Evolutionary conservation across 345 rosid species (phyloP), one percentile per base, ranked within the genome.

Genomic region (Pistacia atlantica): DNA sequence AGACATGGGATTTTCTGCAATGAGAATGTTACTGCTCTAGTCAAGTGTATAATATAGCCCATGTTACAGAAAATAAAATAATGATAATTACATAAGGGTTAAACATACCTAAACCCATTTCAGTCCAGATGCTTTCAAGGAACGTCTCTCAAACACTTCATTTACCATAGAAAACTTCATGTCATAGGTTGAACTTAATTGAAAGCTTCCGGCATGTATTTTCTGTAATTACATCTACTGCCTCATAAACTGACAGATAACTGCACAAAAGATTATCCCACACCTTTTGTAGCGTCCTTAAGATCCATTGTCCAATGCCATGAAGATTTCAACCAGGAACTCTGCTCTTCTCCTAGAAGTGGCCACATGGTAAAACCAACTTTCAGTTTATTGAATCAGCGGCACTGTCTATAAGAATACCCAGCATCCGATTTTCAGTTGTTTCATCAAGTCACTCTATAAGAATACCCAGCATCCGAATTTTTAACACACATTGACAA

Each of bases 171-270:
- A 7, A 7, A 42, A 42, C 9, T 42, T 42, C 18, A 35, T 55
- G 8, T 56, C 12, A 18, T n/a, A 55, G 48, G 3, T 10, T 35
- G 37, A 70, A 55, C 38, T 20, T 55, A 67, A 11, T 9, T 70
- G 61, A 54, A 35, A 42, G 22, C 51, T 55, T 56, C 74, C 37
- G 48, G 56, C 20, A 17, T 70, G 18, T 66, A 66, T 28, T 66
- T 61, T 31, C 33, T 31, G 33, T 31, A 31, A 31, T 31, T 61
- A 13, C 17, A 61, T 59, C 28, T 31, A 38, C 31, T 3, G 52
- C 25, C n/a, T 69, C 73, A 69, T 11, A 37, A 69, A 9, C 62
- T 17, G 14, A 33, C 11, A 69, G 11, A 10, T 16, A 46, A 22
- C 17, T 46, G 65, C 67, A 35, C 4, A 35, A 64, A 64, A 35